Evolutionary conservation across 306 rosid genomes (phyloP).

Genomic region (Nissolia schottii): DNA sequence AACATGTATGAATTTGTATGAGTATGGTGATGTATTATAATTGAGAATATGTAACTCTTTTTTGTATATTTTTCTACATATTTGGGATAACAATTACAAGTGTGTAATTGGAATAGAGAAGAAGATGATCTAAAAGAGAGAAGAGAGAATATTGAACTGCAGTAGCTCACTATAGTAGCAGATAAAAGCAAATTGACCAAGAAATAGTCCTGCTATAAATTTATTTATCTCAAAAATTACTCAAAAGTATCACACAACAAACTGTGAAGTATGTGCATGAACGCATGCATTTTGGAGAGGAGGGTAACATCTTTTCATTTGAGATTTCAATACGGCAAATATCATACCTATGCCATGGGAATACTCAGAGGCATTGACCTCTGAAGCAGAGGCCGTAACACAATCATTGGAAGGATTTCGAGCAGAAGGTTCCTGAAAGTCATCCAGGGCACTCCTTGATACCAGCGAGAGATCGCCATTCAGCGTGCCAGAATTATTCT

Average conservation of each 20-base stretch:
- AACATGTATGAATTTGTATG: no score
- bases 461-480: slow-evolving; percentile 38
- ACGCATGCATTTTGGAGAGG: neutral
- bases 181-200: neutral
- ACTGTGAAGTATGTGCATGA: neutral
- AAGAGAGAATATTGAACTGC: neutral
- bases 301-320: neutral
- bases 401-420: slow-evolving; percentile 35
- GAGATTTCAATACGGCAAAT: slow-evolving; percentile 18
- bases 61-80: no score
- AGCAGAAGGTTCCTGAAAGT: slow-evolving; percentile 37
- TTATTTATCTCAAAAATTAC: neutral
- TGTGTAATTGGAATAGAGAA: no score
- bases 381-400: slow-evolving; percentile 39
- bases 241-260: neutral
- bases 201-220: neutral
- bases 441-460: slow-evolving; percentile 38
- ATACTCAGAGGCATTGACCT: slow-evolving; percentile 35
- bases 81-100: no score
- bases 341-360: slow-evolving; percentile 53
- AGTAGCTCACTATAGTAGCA: neutral
- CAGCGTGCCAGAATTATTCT: slow-evolving; percentile 20
- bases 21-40: no score
- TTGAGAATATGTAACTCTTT: no score
- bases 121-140: no score